Percentiles rank a stretch among this genome's conserved stretches.
Evolutionary conservation across 2,329 filamentous ascomycete species (phyloP).

Genomic region (Fusarium sp.): DNA sequence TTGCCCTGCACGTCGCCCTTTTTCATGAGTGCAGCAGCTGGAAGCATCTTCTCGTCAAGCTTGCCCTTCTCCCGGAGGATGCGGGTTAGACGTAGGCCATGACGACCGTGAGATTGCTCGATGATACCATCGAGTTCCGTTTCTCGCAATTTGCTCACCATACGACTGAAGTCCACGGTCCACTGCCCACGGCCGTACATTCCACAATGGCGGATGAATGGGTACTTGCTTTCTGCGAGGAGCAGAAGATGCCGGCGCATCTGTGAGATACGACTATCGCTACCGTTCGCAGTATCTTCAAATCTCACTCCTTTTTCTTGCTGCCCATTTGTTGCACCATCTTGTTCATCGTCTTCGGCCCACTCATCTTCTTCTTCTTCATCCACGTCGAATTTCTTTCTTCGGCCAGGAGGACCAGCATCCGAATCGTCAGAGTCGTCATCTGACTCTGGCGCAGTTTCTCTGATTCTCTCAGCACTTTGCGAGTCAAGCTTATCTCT

Average conservation of each 20-base stretch:
- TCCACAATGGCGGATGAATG: conserved; percentile 77
- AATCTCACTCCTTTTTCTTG: conserved; percentile 64
- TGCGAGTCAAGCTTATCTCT: conserved; percentile 61
- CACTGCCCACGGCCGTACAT: conserved; percentile 77
- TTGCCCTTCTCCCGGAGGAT: conserved; percentile 90
- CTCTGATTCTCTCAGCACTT: conserved; percentile 64
- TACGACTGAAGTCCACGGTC: conserved; percentile 83
- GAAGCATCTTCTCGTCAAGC: conserved; percentile 92
- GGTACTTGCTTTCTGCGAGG: conserved; percentile 75
- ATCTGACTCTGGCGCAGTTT: conserved; percentile 52
- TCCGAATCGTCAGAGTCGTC: conserved; percentile 56
- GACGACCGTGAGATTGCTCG: conserved; percentile 79
- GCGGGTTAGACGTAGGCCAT: conserved; percentile 85
- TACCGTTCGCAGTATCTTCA: conserved; percentile 59
- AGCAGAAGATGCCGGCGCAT: conserved; percentile 81
- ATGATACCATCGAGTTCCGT: conserved; percentile 86
- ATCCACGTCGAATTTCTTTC: conserved; percentile 42
- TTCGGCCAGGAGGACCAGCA: conserved; percentile 45
- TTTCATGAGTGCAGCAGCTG: conserved; percentile 83
- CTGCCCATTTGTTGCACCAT: conserved; percentile 52
- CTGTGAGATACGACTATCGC: conserved; percentile 65
- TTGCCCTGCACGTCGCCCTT: conserved; percentile 87
- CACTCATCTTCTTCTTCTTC: conserved; percentile 55
- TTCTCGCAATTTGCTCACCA: conserved; percentile 79
- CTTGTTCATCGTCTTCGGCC: conserved; percentile 53